Percentiles rank a stretch among this genome's conserved stretches.
Evolutionary conservation across 139 green algal genomes (phyloP).

Genomic region (Pycnococcus provasolii): DNA sequence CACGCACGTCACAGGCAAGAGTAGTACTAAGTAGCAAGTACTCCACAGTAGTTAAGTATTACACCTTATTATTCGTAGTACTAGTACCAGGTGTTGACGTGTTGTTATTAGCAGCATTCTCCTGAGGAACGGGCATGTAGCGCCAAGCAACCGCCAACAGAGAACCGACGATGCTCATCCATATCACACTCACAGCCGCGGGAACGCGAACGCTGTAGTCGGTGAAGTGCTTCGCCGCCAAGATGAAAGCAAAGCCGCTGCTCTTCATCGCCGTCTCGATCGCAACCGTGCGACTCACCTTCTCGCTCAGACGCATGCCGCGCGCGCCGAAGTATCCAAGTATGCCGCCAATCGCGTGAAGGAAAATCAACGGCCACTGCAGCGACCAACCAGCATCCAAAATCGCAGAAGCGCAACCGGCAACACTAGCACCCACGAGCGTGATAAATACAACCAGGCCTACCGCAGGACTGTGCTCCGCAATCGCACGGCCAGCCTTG

Average conservation of each 20-base stretch:
- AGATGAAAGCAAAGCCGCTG: conserved; percentile 24
- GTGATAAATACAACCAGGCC: conserved; percentile 55
- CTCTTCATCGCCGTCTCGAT: conserved; percentile 33
- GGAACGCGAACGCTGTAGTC: conserved; percentile 27
- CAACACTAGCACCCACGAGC: conserved; percentile 50
- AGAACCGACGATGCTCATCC: conserved; percentile 50
- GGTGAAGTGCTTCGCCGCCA: conserved; percentile 24
- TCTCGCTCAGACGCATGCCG: conserved; percentile 16
- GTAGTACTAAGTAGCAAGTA: too few relatives aligned
- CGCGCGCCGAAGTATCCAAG: conserved; percentile 9
- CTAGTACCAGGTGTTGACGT: too few relatives aligned
- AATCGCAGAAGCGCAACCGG: conserved; percentile 30
- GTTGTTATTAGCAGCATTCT: too few relatives aligned
- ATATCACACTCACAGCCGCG: conserved; percentile 34
- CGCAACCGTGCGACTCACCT: conserved; percentile 14
- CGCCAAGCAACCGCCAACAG: conserved; percentile 52
- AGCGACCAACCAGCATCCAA: conserved; percentile 17
- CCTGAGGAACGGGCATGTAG: conserved; percentile 25
- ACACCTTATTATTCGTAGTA: too few relatives aligned
- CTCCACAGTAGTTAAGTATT: too few relatives aligned
- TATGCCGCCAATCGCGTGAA: conserved; percentile 21
- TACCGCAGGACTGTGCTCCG: conserved; percentile 46
- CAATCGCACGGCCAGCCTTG: conserved; percentile 36
- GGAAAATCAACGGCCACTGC: conserved; percentile 13
- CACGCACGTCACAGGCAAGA: too few relatives aligned